phyloP scores from a whole-genome alignment of 169 alveolate genomes.

The Amoebophrya sp. region DNA sequence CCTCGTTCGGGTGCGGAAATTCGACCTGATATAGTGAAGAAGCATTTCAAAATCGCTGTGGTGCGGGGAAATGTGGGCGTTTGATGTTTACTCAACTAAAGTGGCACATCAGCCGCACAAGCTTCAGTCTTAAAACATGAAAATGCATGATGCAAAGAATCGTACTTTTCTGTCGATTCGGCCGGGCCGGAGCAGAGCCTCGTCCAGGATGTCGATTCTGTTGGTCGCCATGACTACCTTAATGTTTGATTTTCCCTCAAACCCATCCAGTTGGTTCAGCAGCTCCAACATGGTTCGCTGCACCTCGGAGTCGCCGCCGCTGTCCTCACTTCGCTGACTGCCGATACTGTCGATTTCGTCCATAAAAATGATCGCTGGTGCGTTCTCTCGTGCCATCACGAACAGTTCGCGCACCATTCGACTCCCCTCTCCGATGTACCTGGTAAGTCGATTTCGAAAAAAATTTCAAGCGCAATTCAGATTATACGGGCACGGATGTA shows the following conservation, averaged over 20 bases:
- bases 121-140: background rate
- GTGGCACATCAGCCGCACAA: background rate
- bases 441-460: background rate
- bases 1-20: slow-evolving; percentile 65
- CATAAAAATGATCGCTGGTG: slow-evolving; percentile 57
- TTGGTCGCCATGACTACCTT: slow-evolving; percentile 98
- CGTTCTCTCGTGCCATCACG: slow-evolving; percentile 55
- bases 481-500: too few species aligned
- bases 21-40: background rate
- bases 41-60: background rate
- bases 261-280: slow-evolving; percentile 97
- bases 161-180: slow-evolving; percentile 92
- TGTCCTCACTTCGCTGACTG: slow-evolving; percentile 78
- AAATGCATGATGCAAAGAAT: background rate
- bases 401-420: slow-evolving; percentile 89
- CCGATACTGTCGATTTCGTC: slow-evolving; percentile 55
- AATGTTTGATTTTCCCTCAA: slow-evolving; percentile 95
- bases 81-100: too few species aligned
- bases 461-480: too few species aligned
- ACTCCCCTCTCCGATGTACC: slow-evolving; percentile 97
- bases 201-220: slow-evolving; percentile 97
- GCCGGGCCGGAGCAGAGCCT: slow-evolving; percentile 98
- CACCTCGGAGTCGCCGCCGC: slow-evolving; percentile 97
- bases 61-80: background rate
- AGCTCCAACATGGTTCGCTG: slow-evolving; percentile 99